Percentiles rank a stretch among this genome's conserved stretches.
Evolutionary conservation across 2,329 filamentous ascomycete genomes (phyloP).

Genomic region (Pseudogymnoascus sp.): DNA sequence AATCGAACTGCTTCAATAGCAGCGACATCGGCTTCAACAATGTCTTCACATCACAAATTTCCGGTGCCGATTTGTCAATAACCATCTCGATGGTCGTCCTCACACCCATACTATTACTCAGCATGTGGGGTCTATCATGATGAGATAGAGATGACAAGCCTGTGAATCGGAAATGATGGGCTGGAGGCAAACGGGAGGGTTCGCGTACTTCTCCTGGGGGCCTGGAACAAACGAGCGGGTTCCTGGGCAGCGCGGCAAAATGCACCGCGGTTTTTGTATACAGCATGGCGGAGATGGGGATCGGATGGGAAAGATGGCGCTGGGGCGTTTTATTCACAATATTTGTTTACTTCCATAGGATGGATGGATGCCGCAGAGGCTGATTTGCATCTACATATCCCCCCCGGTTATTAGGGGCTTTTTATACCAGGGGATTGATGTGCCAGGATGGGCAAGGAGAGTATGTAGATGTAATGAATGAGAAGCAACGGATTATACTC

Average conservation of each 20-base stretch:
- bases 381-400: conserved; percentile 2
- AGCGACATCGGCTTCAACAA: conserved; percentile 68
- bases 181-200: neutral
- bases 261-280: neutral
- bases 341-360: neutral
- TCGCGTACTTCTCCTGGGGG: conserved; percentile 3
- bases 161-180: neutral
- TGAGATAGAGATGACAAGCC: neutral
- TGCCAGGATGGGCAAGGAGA: neutral
- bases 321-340: neutral
- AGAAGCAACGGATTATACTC: conserved; percentile 1
- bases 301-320: neutral
- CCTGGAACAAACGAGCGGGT: neutral
- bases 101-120: neutral
- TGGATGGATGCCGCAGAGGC: conserved; percentile 2
- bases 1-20: conserved; percentile 84
- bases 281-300: conserved; percentile 1
- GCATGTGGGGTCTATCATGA: conserved; percentile 2
- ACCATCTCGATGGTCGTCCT: neutral
- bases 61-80: neutral
- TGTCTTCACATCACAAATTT: conserved; percentile 53
- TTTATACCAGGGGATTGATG: neutral
- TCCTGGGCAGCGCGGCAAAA: conserved; percentile 3
- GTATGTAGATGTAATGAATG: conserved; percentile 7
- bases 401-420: neutral